These are phyloP conservation scores for Stylosanthes scabra DNA, from an alignment of 331 rosid genomes.

Conservation along the genomic window DNA sequence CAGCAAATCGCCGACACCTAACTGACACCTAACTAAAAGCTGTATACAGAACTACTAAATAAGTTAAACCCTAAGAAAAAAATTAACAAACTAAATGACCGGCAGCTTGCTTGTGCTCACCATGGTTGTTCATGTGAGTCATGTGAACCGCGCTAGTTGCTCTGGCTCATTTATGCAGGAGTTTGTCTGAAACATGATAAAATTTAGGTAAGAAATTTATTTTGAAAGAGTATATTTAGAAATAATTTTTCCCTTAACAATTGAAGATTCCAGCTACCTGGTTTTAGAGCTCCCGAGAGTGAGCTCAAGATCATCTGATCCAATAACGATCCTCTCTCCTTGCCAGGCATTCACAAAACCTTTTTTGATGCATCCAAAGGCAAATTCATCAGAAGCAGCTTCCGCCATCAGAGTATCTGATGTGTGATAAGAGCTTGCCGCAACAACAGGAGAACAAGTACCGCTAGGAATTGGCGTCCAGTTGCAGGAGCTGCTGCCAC, in stretches of 20 bases:
- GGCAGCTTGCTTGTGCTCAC: constrained; percentile 46
- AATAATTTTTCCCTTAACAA: neutral
- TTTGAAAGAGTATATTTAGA: constrained; percentile 5
- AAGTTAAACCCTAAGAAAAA: constrained; percentile 37
- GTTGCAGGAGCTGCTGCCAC: constrained; percentile 76
- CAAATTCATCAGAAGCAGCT: constrained; percentile 77
- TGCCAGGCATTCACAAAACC: constrained; percentile 89
- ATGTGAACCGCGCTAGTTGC: constrained; percentile 35
- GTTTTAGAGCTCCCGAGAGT: constrained; percentile 88
- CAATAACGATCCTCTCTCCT: constrained; percentile 81
- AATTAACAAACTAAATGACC: constrained; percentile 38
- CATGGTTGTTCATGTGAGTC: constrained; percentile 32
- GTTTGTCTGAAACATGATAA: constrained; percentile 51
- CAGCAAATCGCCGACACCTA: constrained; percentile 54
- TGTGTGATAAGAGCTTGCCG: constrained; percentile 74
- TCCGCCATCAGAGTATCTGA: constrained; percentile 87
- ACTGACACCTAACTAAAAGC: constrained; percentile 41
- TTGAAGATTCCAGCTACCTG: constrained; percentile 52
- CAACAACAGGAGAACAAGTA: constrained; percentile 88
- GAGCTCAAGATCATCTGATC: constrained; percentile 91
- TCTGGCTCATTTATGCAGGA: constrained; percentile 30
- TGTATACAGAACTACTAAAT: constrained; percentile 48
- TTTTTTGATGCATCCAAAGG: constrained; percentile 72
- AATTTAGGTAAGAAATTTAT: constrained; percentile 26
- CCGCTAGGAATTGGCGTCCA: constrained; percentile 97